Evolutionary conservation across 768 basidiomycete species (phyloP).

Genomic region (Mycena polygramma): DNA sequence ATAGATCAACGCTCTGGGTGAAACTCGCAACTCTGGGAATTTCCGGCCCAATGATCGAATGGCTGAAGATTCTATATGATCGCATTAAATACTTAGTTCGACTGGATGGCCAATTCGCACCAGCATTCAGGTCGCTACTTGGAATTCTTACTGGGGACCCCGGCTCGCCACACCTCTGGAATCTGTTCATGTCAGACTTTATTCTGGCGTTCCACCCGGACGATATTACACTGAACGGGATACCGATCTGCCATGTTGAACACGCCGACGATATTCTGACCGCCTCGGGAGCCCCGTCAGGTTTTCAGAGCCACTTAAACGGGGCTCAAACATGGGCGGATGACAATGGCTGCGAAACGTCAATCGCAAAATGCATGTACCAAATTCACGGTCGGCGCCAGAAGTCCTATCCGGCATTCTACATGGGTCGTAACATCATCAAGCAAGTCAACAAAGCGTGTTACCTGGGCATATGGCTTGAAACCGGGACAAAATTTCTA

Average conservation of each 20-base stretch:
- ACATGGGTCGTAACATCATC: constrained; percentile 3
- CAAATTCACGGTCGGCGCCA: neutral
- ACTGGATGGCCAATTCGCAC: too few relatives aligned
- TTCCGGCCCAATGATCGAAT: too few relatives aligned
- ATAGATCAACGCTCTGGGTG: constrained; percentile 18
- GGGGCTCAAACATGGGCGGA: neutral
- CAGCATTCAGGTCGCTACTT: too few relatives aligned
- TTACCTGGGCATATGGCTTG: constrained; percentile 11
- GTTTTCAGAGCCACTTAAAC: constrained; percentile 19
- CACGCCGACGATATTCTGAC: too few relatives aligned
- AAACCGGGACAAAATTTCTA: constrained; percentile 4
- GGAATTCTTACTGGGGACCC: too few relatives aligned
- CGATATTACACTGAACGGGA: too few relatives aligned
- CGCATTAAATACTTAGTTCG: too few relatives aligned
- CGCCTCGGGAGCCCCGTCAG: neutral
- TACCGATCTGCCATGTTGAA: too few relatives aligned
- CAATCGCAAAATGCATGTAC: constrained; percentile 16
- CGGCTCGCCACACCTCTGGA: too few relatives aligned
- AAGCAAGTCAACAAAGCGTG: neutral
- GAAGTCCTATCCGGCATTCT: neutral
- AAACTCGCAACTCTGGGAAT: constrained; percentile 9
- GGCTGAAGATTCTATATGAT: too few relatives aligned
- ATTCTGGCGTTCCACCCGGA: too few relatives aligned
- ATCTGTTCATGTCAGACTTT: too few relatives aligned
- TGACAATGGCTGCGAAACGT: constrained; percentile 14